These are phyloP conservation scores for Amanita polypyramis DNA, from an alignment of 768 basidiomycete genomes.

Conservation along the genomic window DNA sequence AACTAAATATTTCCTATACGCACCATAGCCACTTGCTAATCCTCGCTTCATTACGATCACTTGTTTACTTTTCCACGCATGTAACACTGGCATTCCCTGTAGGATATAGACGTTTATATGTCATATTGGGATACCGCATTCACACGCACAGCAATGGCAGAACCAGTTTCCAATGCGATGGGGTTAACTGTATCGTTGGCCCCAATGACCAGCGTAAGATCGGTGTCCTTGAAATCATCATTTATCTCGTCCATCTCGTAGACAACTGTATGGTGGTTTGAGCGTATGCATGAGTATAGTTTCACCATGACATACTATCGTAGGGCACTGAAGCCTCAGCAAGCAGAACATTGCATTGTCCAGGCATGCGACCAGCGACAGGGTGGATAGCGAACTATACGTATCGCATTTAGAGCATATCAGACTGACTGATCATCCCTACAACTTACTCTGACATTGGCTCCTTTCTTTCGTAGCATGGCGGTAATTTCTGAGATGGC, in stretches of 20 bases:
- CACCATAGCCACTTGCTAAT: constrained; percentile 82
- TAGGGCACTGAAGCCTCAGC: constrained; percentile 89
- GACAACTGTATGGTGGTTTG: constrained; percentile 44
- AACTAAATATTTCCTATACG: constrained; percentile 11
- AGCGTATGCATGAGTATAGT: neutral
- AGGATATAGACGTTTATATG: constrained; percentile 1
- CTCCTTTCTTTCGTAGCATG: constrained; percentile 59
- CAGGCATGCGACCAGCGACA: constrained; percentile 89
- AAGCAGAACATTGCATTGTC: constrained; percentile 85
- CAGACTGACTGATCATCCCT: neutral
- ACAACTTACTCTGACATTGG: constrained; percentile 54
- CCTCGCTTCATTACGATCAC: constrained; percentile 91
- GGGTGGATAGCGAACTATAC: constrained; percentile 73
- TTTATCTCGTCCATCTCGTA: constrained; percentile 95
- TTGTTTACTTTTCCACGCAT: constrained; percentile 90
- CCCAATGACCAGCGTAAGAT: constrained; percentile 85
- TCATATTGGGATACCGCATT: neutral
- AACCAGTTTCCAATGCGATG: constrained; percentile 78
- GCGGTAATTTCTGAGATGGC: constrained; percentile 67
- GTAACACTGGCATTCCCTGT: constrained; percentile 82
- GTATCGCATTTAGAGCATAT: neutral
- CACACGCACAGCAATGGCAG: constrained; percentile 57
- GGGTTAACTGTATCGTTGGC: constrained; percentile 92
- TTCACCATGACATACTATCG: constrained; percentile 45
- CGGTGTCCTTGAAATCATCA: constrained; percentile 81